Base-by-base conservation (phyloP, 306 rosid species). In the Malus sylvestris region DNA sequence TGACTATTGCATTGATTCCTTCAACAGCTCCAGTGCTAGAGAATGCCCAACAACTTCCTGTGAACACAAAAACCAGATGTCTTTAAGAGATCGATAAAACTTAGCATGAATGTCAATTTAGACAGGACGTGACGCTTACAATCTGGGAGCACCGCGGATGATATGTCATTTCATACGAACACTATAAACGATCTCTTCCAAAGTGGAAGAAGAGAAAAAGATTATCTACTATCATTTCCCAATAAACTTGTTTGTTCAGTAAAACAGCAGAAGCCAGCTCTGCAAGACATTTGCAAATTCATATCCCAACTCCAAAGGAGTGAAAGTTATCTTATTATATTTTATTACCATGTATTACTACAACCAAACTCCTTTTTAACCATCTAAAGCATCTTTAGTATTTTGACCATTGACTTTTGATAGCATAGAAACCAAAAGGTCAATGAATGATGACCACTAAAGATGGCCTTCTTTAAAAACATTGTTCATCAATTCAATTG, bases 21-120 rank as follows among this genome's bases (percentile, higher is more conserved):
- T 92, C 97, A 0, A 90, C 81, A 61, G 93, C 91, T 60, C 93
- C 96, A 0, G 93, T 86, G 32, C 90, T 49, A 16, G 96, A 93
- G 78, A 93, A 93, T 76, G 97, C 80, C 97, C 97, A 93, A 49
- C 96, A 93, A 86, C 97, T 88, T 75, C 97, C 96, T 93, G 81
- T 29, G 70, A 79, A 57, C 63, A 19, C 27, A 27, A 71, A 52
- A 29, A 51, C 25, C 18, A 46, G 40, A 16, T 5, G 10, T 58
- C 5, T 20, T 22, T 58, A 22, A 58, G 2, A 20, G 53, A 51
- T 76, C 53, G 23, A 55, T n/a, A 20, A 32, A 53, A 71, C 11
- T 71, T 53, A 71, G 49, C 66, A 71, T 53, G 49, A 18, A 35
- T 52, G 35, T 18, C 35, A 61, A 27, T 23, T 25, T 18, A 61